These are phyloP conservation scores for Kingdonia uniflora DNA, from an alignment of 164 flowering plant species.

Conservation along the genomic window DNA sequence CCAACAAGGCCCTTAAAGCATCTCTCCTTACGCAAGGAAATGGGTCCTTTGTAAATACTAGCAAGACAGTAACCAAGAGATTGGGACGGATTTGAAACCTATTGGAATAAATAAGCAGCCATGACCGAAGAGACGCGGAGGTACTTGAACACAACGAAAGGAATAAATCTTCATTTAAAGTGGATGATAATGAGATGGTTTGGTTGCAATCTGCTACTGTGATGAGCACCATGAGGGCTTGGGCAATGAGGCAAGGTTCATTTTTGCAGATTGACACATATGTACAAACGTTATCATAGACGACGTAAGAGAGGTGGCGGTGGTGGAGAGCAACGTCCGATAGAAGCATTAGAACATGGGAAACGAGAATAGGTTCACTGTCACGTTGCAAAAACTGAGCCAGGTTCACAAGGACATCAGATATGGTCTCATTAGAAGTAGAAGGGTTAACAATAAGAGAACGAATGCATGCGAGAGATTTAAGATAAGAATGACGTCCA, in stretches of 20 bases:
- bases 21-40: slow-evolving; percentile 55
- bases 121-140: slow-evolving; percentile 30
- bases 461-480: slow-evolving; percentile 26
- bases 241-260: slow-evolving; percentile 23
- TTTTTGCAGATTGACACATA: slow-evolving; percentile 14
- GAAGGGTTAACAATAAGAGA: slow-evolving; percentile 47
- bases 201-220: slow-evolving; percentile 15
- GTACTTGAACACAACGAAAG: slow-evolving; percentile 22
- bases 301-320: slow-evolving; percentile 16
- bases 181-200: background rate
- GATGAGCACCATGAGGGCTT: slow-evolving; percentile 28
- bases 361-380: slow-evolving; percentile 11
- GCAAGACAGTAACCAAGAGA: slow-evolving; percentile 34
- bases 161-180: slow-evolving; percentile 21
- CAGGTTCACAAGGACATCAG: slow-evolving; percentile 33
- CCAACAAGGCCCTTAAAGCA: slow-evolving; percentile 54
- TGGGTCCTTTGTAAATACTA: slow-evolving; percentile 69
- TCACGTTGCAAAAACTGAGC: slow-evolving; percentile 18
- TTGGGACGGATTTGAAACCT: slow-evolving; percentile 24
- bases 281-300: slow-evolving; percentile 20
- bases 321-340: slow-evolving; percentile 26
- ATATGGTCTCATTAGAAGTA: slow-evolving; percentile 34
- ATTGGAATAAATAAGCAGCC: slow-evolving; percentile 38
- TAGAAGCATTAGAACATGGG: slow-evolving; percentile 39
- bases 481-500: slow-evolving; percentile 13